Base-by-base conservation (phyloP, 805 yeast genomes). In the Yamadazyma tumulicola region DNA sequence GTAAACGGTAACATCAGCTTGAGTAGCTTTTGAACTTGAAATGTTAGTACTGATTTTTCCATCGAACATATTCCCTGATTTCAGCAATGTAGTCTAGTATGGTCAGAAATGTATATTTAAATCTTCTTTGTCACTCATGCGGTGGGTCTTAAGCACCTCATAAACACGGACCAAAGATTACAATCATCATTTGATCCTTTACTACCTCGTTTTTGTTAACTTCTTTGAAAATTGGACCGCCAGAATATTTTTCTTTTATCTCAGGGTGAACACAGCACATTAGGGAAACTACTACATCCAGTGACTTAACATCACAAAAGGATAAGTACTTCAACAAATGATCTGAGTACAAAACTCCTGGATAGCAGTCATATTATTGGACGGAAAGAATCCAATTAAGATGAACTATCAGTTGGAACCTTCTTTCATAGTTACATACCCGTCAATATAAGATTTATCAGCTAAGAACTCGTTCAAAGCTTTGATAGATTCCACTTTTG, bases 91-190 rank as follows among this genome's bases (percentile, higher is more conserved):
- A 29, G n/a, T 29, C 17, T n/a, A n/a, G n/a, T n/a, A 21, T 27
- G 24, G 25, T 55, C 59, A 55, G 59, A 38, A 42, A 42, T 38
- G 30, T 45, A 44, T 48, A 54, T 57, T 56, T 52, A 52, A 53
- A 55, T 55, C 61, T 55, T 47, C 59, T 70, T 67, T 81, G 79
- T 79, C 85, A 84, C 89, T 85, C 95, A 86, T 81, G 55, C 79
- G 80, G 85, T 81, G 89, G 95, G 82, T 91, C 84, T 84, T 77
- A 81, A 68, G 71, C 86, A 81, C 88, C 85, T 86, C 95, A 78
- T 82, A 82, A 85, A 85, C 94, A 85, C 89, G 94, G 94, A 85
- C 94, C 94, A 85, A 81, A 67, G 72, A 66, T 73, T 55, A 60
- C 58, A 70, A 68, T 83, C 88, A 83, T 81, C 86, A 80, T 74